Evolutionary conservation across 305 asterid genomes (phyloP).

Genomic region (Nicotiana rustica): DNA sequence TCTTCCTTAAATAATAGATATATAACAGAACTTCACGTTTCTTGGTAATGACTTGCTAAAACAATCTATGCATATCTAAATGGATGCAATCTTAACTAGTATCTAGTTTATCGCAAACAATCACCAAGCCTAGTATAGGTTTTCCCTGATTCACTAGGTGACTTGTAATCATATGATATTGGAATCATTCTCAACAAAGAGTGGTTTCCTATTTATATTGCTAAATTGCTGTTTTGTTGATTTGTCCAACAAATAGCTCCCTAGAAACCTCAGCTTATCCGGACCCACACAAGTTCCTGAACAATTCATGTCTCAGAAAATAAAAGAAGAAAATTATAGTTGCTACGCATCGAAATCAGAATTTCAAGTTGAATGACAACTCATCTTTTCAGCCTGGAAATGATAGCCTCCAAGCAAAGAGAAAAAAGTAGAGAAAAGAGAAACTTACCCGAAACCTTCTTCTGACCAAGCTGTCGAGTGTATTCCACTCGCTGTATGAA

Average conservation of each 20-base stretch:
- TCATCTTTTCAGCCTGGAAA: not conserved
- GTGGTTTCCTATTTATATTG: not conserved
- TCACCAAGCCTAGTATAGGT: not conserved
- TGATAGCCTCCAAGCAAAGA: not conserved
- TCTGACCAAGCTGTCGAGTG: slow-evolving; percentile 79
- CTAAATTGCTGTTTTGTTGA: not conserved
- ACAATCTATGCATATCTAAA: not conserved
- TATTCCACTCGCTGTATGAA: slow-evolving; percentile 80
- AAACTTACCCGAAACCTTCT: slow-evolving; percentile 77
- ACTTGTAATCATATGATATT: not conserved
- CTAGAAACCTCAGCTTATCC: not conserved
- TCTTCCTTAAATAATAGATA: not conserved
- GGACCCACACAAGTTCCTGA: not conserved
- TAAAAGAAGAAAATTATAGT: no score
- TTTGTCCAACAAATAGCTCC: slow-evolving; percentile 3
- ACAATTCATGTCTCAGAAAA: no score
- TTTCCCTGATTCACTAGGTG: slow-evolving; percentile 8
- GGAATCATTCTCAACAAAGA: not conserved
- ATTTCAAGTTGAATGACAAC: slow-evolving; percentile 23
- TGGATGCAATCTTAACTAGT: slow-evolving; percentile 8
- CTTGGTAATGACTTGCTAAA: slow-evolving; percentile 7
- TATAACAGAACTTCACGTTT: not conserved
- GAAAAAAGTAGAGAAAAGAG: slow-evolving; percentile 7
- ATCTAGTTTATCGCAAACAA: slow-evolving; percentile 1
- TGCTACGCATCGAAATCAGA: not conserved